These are phyloP conservation scores for Begonia loranthoides DNA, from an alignment of 306 rosid genomes.

Conservation along the genomic window DNA sequence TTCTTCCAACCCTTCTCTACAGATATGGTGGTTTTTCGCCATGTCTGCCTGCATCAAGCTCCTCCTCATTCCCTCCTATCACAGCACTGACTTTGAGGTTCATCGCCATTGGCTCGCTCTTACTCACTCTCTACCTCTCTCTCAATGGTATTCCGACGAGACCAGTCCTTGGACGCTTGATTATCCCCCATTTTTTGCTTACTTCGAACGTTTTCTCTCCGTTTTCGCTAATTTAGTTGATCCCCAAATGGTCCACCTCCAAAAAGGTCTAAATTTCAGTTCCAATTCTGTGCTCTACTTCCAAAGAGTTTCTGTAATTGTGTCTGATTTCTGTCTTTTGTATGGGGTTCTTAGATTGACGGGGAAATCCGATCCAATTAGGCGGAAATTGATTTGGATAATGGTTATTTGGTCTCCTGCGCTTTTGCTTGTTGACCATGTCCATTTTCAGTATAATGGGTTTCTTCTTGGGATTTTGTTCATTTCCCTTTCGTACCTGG, in stretches of 20 bases:
- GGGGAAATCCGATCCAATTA: slow-evolving; percentile 30
- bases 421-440: slow-evolving; percentile 74
- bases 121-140: slow-evolving; percentile 78
- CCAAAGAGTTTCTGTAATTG: slow-evolving; percentile 48
- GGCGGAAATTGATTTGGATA: slow-evolving; percentile 43
- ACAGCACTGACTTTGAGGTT: slow-evolving; percentile 85
- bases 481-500: slow-evolving; percentile 71
- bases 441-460: slow-evolving; percentile 93
- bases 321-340: slow-evolving; percentile 60
- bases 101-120: slow-evolving; percentile 81
- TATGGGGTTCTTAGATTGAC: slow-evolving; percentile 54
- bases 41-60: slow-evolving; percentile 50
- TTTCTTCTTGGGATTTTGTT: slow-evolving; percentile 77
- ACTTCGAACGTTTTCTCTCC: slow-evolving; percentile 57
- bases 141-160: slow-evolving; percentile 71
- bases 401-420: slow-evolving; percentile 84
- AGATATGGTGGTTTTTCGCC: slow-evolving; percentile 55
- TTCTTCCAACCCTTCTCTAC: slow-evolving; percentile 6
- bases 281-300: slow-evolving; percentile 39
- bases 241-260: slow-evolving; percentile 57
- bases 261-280: slow-evolving; percentile 51
- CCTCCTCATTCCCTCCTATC: slow-evolving; percentile 66
- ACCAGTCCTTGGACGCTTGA: slow-evolving; percentile 93
- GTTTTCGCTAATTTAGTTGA: slow-evolving; percentile 45
- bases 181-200: slow-evolving; percentile 78